Conservation (phyloP, 305 asterid genomes). For the Fraxinus sp. region DNA sequence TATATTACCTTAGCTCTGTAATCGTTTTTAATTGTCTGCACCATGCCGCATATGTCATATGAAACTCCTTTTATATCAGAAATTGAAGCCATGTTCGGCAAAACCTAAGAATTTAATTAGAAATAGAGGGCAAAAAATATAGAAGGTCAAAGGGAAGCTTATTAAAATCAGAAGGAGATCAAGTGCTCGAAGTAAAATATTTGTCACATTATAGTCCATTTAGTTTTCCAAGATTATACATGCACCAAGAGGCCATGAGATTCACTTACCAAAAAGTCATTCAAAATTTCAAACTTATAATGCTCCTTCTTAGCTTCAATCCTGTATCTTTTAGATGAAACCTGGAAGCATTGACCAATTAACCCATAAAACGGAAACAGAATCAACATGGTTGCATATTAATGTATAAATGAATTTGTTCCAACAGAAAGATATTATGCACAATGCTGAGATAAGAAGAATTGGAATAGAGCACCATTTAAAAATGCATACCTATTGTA, state of each 20-base stretch:
- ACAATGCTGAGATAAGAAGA: constrained; percentile 1
- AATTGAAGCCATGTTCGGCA: constrained; percentile 91
- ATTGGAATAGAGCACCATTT: constrained; percentile 16
- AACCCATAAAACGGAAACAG: constrained; percentile 7
- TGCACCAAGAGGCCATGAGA: constrained; percentile 20
- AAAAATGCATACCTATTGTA: background rate
- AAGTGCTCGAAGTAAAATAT: constrained; percentile 13
- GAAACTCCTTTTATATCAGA: constrained; percentile 81
- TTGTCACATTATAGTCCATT: background rate
- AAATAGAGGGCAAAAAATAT: constrained; percentile 22
- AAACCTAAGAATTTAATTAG: constrained; percentile 49
- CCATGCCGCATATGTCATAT: constrained; percentile 78
- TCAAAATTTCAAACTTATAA: constrained; percentile 69
- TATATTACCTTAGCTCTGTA: constrained; percentile 68
- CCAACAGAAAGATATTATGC: constrained; percentile 23
- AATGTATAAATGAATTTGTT: constrained; percentile 1
- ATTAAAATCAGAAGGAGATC: constrained; percentile 19
- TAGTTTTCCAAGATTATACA: constrained; percentile 9
- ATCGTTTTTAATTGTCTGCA: constrained; percentile 59
- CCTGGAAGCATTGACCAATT: constrained; percentile 48
- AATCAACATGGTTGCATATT: background rate
- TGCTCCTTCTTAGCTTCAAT: constrained; percentile 85
- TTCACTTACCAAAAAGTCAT: constrained; percentile 75
- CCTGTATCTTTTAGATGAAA: constrained; percentile 79
- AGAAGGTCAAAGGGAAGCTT: constrained; percentile 12